Evolutionary conservation across 2,329 filamentous ascomycete species (phyloP), one percentile per base, ranked within the genome.

Genomic region (Ophiostoma novo-ulmi): DNA sequence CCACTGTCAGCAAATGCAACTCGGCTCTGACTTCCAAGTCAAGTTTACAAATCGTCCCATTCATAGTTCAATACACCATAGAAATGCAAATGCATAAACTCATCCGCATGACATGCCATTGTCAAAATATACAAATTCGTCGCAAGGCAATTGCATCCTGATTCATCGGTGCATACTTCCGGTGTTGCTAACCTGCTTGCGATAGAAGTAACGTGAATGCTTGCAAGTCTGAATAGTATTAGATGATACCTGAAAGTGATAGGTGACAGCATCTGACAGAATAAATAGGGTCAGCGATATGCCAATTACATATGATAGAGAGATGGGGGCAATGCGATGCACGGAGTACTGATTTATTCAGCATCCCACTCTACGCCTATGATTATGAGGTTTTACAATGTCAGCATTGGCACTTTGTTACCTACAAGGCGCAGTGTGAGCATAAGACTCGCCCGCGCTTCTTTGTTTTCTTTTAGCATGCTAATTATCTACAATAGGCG

Each of bases 251-350:
- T 10, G n/a, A 26, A 58, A 58, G 11, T 58, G 20, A 55, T 55
- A 55, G 52, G 11, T 58, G 52, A 31, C 52, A 58, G 52, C 52
- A 26, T 22, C 13, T 58, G 52, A 58, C 52, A 58, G 22, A 58
- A 58, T 58, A 17, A 58, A 58, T 13, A 58, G 52, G 52, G 52
- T 58, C 52, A 58, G 26, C 22, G 52, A 26, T 26, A 58, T 31
- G 52, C 10, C 38, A 39, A 10, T 2, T 13, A 39, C 13, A 26
- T 26, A 58, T 26, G 52, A 58, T 58, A 58, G 26, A 58, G 52
- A 58, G 10, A 58, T 58, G 52, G 52, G 52, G 52, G 52, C 52
- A 58, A 58, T 26, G 52, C 52, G 31, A 58, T 58, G 52, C 52
- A 58, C 52, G 52, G 52, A 26, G 52, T n/a, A 58, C 52, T 26